Conservation (phyloP, 139 green algal species). For the Chlamydomonas schloesseri region DNA sequence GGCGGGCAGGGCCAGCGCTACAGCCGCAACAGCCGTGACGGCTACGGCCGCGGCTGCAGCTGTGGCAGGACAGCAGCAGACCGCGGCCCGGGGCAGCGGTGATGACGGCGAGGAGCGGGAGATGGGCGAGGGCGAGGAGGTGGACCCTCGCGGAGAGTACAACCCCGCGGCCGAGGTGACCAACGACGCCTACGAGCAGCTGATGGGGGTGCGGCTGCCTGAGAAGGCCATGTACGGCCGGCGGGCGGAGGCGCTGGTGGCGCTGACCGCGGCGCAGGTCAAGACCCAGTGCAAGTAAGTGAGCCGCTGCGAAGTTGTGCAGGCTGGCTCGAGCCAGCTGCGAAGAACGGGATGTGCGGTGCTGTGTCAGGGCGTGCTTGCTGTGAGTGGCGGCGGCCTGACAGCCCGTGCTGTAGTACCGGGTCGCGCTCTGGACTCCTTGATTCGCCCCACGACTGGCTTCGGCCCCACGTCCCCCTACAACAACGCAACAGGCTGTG, state of each 20-base stretch:
- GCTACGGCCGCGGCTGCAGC: background rate
- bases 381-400: no score
- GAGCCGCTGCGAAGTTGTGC: no score
- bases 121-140: conserved; percentile 22
- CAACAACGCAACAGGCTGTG: no score
- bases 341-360: no score
- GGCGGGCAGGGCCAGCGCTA: background rate
- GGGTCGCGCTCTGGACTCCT: no score
- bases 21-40: no score
- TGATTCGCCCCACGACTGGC: no score
- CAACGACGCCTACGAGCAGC: conserved; percentile 34
- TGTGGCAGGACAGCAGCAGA: background rate
- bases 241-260: conserved; percentile 4
- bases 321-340: no score
- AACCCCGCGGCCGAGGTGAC: conserved; percentile 35
- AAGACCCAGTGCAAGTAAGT: background rate
- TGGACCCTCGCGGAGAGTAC: conserved; percentile 16
- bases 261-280: conserved; percentile 6
- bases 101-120: background rate
- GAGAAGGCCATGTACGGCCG: background rate
- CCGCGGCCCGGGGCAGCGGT: background rate
- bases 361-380: no score
- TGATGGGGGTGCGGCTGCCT: conserved; percentile 17
- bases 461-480: no score
- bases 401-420: no score